Conservation (phyloP, 2,329 filamentous ascomycete species). For the Fusarium luffae region DNA sequence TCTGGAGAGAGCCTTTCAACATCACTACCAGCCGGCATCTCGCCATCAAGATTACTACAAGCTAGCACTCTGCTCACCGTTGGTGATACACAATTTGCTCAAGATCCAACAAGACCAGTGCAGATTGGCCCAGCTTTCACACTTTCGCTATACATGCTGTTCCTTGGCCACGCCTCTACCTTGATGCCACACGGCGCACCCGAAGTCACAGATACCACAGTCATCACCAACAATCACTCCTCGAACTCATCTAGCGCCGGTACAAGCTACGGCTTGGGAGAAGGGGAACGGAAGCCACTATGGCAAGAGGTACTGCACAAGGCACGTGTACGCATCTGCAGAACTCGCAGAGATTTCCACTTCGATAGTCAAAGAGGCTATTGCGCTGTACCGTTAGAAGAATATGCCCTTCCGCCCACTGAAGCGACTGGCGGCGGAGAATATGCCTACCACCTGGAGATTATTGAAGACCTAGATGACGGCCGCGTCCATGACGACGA, state of each 20-base stretch:
- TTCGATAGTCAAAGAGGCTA: constrained; percentile 40
- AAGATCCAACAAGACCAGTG: constrained; percentile 70
- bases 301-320: constrained; percentile 99
- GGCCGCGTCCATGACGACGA: constrained; percentile 63
- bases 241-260: background rate
- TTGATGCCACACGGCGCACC: constrained; percentile 17
- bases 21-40: constrained; percentile 82
- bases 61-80: constrained; percentile 91
- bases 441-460: constrained; percentile 82
- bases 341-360: constrained; percentile 63
- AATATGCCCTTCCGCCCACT: background rate
- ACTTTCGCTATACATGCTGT: constrained; percentile 94
- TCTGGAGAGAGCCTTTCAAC: constrained; percentile 90
- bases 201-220: background rate
- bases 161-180: constrained; percentile 75
- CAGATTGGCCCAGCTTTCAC: constrained; percentile 91
- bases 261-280: constrained; percentile 45
- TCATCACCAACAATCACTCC: background rate
- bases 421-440: constrained; percentile 34
- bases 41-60: constrained; percentile 89
- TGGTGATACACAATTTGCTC: constrained; percentile 84
- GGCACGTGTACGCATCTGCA: constrained; percentile 81
- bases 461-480: constrained; percentile 81
- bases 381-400: constrained; percentile 1
- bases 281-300: constrained; percentile 70